Conservation (phyloP, 2,329 filamentous ascomycete species). For the Macrophomina tecta region DNA sequence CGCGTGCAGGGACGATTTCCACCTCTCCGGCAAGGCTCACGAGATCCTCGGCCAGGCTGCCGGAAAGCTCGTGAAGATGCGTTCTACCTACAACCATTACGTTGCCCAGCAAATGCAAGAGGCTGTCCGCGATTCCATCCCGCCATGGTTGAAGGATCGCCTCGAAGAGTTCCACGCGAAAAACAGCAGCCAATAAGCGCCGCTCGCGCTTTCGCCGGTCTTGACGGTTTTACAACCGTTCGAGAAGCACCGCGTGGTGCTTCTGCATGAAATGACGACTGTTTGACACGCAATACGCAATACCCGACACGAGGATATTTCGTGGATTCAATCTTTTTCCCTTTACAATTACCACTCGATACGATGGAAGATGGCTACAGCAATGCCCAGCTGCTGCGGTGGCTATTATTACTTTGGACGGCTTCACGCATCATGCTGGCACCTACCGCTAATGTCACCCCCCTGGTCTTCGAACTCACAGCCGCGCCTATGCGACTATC, state of each 20-base stretch:
- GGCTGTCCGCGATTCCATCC: slow-evolving; percentile 26
- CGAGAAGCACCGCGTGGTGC: slow-evolving; percentile 27
- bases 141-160: slow-evolving; percentile 28
- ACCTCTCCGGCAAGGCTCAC: slow-evolving; percentile 43
- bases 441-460: background rate
- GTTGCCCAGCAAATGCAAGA: slow-evolving; percentile 25
- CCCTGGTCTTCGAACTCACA: background rate
- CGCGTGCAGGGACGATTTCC: slow-evolving; percentile 41
- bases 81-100: slow-evolving; percentile 27
- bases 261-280: slow-evolving; percentile 26
- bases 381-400: slow-evolving; percentile 14
- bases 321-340: slow-evolving; percentile 20
- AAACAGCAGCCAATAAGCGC: slow-evolving; percentile 26
- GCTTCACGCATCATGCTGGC: slow-evolving; percentile 15
- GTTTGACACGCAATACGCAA: slow-evolving; percentile 23
- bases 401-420: slow-evolving; percentile 21
- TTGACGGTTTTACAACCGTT: slow-evolving; percentile 8
- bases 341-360: slow-evolving; percentile 12
- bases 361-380: slow-evolving; percentile 17
- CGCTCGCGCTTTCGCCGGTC: background rate
- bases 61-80: slow-evolving; percentile 24
- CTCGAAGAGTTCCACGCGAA: slow-evolving; percentile 26
- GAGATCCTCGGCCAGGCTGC: slow-evolving; percentile 24
- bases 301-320: slow-evolving; percentile 25
- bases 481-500: background rate